Evolutionary conservation across 192 early-diverging fungal species (phyloP).

Genomic region (Coemansia sp.): DNA sequence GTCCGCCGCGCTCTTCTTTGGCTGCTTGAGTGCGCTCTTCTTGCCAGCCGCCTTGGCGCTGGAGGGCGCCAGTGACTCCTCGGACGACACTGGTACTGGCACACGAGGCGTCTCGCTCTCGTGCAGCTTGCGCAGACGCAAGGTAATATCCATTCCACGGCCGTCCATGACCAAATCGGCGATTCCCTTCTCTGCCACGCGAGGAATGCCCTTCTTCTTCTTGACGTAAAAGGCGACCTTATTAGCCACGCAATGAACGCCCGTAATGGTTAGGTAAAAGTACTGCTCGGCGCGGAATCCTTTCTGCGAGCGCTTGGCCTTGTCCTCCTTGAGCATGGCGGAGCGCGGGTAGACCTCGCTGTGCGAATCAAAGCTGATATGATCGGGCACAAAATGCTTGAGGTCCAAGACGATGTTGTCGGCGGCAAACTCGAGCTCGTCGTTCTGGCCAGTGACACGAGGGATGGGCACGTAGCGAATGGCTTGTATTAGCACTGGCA

Average conservation of each 20-base stretch:
- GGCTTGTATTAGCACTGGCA: constrained; percentile 31
- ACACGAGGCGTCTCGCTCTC: constrained; percentile 40
- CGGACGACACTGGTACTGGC: not conserved
- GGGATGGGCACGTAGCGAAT: constrained; percentile 53
- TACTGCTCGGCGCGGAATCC: constrained; percentile 51
- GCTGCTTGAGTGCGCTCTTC: constrained; percentile 7
- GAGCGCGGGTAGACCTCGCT: constrained; percentile 50
- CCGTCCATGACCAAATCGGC: constrained; percentile 41
- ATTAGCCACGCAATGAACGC: constrained; percentile 48
- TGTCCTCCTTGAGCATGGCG: constrained; percentile 33
- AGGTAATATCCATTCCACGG: constrained; percentile 46
- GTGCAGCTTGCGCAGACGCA: constrained; percentile 46
- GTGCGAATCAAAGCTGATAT: constrained; percentile 44
- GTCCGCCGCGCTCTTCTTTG: not conserved
- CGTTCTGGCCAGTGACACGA: constrained; percentile 48
- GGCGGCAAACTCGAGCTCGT: constrained; percentile 52
- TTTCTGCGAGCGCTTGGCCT: constrained; percentile 27
- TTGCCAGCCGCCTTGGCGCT: constrained; percentile 6
- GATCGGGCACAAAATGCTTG: constrained; percentile 52
- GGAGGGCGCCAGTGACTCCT: not conserved
- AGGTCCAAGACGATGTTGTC: constrained; percentile 56
- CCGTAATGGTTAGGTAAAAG: constrained; percentile 44
- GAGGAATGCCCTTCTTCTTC: constrained; percentile 51
- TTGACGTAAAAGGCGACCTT: constrained; percentile 53
- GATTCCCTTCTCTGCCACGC: constrained; percentile 51